Evolutionary conservation across 2,329 filamentous ascomycete species (phyloP).

Genomic region (Fusarium compactum): DNA sequence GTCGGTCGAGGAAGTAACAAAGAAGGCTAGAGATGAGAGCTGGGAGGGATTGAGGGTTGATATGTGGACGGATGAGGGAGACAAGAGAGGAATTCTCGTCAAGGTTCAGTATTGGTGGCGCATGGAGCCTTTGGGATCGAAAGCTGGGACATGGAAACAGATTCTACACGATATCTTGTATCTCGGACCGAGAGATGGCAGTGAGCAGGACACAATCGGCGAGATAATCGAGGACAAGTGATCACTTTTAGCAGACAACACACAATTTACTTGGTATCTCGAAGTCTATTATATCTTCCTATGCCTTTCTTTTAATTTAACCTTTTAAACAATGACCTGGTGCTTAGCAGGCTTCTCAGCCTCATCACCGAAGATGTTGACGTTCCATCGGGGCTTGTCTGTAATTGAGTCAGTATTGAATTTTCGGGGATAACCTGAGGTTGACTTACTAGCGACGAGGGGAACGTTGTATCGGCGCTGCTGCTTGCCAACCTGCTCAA

Average conservation of each 20-base stretch:
- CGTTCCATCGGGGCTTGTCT: slow-evolving; percentile 17
- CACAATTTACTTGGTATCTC: not conserved
- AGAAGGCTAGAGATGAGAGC: not conserved
- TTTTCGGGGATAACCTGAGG: too few species aligned
- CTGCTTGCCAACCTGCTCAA: slow-evolving; percentile 17
- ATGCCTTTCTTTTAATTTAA: not conserved
- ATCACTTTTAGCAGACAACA: not conserved
- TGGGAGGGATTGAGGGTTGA: slow-evolving; percentile 11
- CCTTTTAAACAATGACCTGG: slow-evolving; percentile 4
- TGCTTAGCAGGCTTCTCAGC: slow-evolving; percentile 14
- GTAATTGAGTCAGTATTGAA: too few species aligned
- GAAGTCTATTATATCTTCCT: not conserved
- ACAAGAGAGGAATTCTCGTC: not conserved
- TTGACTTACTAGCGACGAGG: not conserved
- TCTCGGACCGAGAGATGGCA: slow-evolving; percentile 4
- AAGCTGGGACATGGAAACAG: slow-evolving; percentile 1
- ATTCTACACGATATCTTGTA: slow-evolving; percentile 15
- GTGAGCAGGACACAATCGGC: not conserved
- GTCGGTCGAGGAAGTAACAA: not conserved
- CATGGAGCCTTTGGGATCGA: not conserved
- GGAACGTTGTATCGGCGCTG: slow-evolving; percentile 25
- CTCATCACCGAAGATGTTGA: slow-evolving; percentile 13
- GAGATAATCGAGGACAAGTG: not conserved
- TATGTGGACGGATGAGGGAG: slow-evolving; percentile 20
- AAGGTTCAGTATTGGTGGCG: slow-evolving; percentile 27